Evolutionary conservation across 306 rosid genomes (phyloP), one percentile per base, ranked within the genome.

Genomic region (Psophocarpus tetragonolobus): DNA sequence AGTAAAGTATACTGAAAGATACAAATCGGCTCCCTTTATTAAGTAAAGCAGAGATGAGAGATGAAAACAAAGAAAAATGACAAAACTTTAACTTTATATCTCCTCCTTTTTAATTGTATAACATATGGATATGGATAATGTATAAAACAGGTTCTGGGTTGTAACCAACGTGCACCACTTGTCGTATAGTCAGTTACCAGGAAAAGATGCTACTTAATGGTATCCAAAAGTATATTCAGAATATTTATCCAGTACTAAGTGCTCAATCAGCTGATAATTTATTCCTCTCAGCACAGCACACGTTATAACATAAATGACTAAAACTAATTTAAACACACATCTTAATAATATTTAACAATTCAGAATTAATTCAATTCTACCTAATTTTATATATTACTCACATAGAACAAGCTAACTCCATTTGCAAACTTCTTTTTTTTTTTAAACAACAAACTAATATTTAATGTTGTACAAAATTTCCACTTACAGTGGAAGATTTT

Each of bases 1-100:
- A 42, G 21, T 74, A 47, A 75, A 68, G 66, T 68, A 58, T 26
- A 26, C 18, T 58, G 81, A 68, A 69, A 82, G 81, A 61, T 21
- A 76, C 73, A 29, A 15, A 50, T 38, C 32, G 29, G 4, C 24
- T 39, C 64, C 51, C 78, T 81, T 81, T 75, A 33, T 39, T 48
- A 53, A 75, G 60, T 75, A 81, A 81, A 76, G 48, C 48, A 81
- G 1, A 58, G 60, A 20, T 27, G 5, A 35, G 67, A 60, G 20
- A 58, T 58, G 20, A 58, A 81, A 75, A 35, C 30, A 29, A 48
- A 35, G 50, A 42, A 51, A 51, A 61, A 39, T 18, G 73, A 68
- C 85, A 58, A 82, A 82, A 50, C 35, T 27, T 48, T 33, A 60
- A 39, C 85, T 76, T 81, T 81, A 68, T 81, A 81, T 58, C 58